Conservation (phyloP, 129 eudicot species). For the Smallanthus sonchifolius region DNA sequence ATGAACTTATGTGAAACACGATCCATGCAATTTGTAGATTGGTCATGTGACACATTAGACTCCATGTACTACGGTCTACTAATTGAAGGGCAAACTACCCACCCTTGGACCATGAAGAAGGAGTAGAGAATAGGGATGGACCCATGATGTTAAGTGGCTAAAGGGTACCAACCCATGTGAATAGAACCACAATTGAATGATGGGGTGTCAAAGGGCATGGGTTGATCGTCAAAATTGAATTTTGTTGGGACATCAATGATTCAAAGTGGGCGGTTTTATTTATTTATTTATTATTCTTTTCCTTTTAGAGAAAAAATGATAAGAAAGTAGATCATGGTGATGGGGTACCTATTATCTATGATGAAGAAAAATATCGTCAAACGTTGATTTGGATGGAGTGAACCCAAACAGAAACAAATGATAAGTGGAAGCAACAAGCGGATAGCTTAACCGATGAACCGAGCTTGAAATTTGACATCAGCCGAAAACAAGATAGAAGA, state of each 20-base stretch:
- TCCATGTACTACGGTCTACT: conserved; percentile 26
- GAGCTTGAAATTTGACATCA: no score
- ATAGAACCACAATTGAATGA: conserved; percentile 8
- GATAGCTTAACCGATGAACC: no score
- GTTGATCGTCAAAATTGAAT: conserved; percentile 2
- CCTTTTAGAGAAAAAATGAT: neutral
- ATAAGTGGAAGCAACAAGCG: neutral
- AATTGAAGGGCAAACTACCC: conserved; percentile 9
- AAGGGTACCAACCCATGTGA: conserved; percentile 41
- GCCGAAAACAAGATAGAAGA: no score
- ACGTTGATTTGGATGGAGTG: neutral
- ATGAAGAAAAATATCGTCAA: no score
- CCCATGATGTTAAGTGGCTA: conserved; percentile 21
- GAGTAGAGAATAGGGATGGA: neutral
- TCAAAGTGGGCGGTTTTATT: neutral
- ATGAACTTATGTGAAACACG: neutral
- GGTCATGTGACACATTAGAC: conserved; percentile 17
- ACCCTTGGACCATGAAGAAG: conserved; percentile 16
- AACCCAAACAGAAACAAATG: neutral
- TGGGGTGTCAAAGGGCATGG: conserved; percentile 10
- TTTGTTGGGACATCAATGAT: conserved; percentile 1
- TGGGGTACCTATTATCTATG: neutral
- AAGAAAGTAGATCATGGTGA: conserved; percentile 11
- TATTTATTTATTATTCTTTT: neutral
- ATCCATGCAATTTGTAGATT: conserved; percentile 1